Evolutionary conservation across 164 flowering plant genomes (phyloP).

Genomic region (Aristolochia californica): DNA sequence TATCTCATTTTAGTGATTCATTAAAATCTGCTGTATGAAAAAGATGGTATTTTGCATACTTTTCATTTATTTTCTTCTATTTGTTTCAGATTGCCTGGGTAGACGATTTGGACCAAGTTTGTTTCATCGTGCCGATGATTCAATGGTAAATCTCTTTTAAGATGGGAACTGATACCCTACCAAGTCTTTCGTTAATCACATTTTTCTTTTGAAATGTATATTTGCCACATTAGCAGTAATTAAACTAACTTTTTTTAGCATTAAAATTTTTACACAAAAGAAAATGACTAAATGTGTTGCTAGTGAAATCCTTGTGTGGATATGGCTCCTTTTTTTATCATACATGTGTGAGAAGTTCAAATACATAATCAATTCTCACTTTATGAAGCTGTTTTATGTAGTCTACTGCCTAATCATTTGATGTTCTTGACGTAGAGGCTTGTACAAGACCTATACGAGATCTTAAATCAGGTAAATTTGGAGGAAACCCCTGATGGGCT

Average conservation of each 20-base stretch:
- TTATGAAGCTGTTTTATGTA: not conserved
- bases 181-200: not conserved
- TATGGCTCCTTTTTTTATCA: too few relatives aligned
- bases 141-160: conserved; percentile 43
- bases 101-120: conserved; percentile 85
- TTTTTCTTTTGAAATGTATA: not conserved
- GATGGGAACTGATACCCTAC: not conserved
- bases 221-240: too few relatives aligned
- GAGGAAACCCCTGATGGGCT: conserved; percentile 66
- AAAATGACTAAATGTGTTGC: too few relatives aligned
- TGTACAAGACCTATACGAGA: conserved; percentile 65
- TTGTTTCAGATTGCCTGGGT: conserved; percentile 78
- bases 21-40: too few relatives aligned
- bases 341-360: too few relatives aligned
- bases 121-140: conserved; percentile 80
- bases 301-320: too few relatives aligned
- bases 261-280: too few relatives aligned
- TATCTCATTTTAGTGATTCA: too few relatives aligned
- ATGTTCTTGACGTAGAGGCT: conserved; percentile 50
- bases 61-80: not conserved
- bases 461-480: conserved; percentile 65
- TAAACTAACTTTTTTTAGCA: too few relatives aligned
- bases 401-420: conserved; percentile 6
- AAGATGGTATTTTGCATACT: too few relatives aligned
- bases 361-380: not conserved